These are phyloP conservation scores for Protomyces gravidus DNA, from an alignment of 1,139 yeast genomes.

Conservation along the genomic window DNA sequence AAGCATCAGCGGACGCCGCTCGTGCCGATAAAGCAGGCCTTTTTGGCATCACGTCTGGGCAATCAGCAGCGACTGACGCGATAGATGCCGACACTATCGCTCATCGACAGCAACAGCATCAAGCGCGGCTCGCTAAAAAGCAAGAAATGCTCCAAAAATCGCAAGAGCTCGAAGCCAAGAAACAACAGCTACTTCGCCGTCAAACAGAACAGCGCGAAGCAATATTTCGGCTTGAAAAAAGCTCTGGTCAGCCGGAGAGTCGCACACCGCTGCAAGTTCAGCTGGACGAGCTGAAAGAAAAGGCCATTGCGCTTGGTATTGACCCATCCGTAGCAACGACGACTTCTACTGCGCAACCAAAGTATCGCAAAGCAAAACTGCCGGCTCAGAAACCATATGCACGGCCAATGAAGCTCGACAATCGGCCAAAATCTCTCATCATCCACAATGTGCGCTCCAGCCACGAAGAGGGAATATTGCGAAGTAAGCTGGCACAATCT, in stretches of 20 bases:
- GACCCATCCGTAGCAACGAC: conserved; percentile 35
- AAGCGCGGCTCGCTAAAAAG: conserved; percentile 43
- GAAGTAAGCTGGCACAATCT: too few species aligned
- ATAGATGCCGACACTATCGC: too few species aligned
- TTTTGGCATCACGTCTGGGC: too few species aligned
- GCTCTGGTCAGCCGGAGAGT: conserved; percentile 34
- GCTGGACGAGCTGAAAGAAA: conserved; percentile 41
- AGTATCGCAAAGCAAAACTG: conserved; percentile 31
- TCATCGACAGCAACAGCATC: conserved; percentile 45
- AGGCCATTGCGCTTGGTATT: conserved; percentile 40
- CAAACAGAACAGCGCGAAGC: conserved; percentile 40
- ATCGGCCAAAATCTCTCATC: conserved; percentile 43
- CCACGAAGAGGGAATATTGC: background rate
- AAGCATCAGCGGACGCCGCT: too few species aligned
- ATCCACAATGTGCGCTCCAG: conserved; percentile 36
- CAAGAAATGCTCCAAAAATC: conserved; percentile 41
- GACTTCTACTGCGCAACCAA: background rate
- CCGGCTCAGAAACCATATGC: conserved; percentile 31
- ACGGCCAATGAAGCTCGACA: conserved; percentile 40
- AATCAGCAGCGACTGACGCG: too few species aligned
- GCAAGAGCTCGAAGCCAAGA: conserved; percentile 41
- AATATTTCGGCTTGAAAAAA: conserved; percentile 37
- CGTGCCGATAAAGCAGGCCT: too few species aligned
- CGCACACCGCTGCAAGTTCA: conserved; percentile 40
- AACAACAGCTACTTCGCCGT: conserved; percentile 40